A percentile compares a stretch with the other conserved stretches of the same genome.
These are phyloP conservation scores for Litsea cubeba DNA, from an alignment of 164 flowering plant genomes.

Conservation along the genomic window DNA sequence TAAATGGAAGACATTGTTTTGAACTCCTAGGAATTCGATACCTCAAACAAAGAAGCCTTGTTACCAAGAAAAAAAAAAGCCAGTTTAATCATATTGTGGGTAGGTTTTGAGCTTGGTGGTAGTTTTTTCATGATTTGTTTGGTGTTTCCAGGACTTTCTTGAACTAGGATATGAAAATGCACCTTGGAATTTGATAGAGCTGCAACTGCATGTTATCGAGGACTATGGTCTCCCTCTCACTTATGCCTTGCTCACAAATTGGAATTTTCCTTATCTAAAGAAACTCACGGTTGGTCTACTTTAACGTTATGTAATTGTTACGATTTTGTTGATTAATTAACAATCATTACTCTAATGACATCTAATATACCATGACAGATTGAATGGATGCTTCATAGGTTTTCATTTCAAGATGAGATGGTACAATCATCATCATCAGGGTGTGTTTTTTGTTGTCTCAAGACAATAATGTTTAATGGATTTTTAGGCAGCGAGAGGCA, in stretches of 20 bases:
- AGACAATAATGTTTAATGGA: constrained; percentile 7
- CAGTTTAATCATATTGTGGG: not conserved
- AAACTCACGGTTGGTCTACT: not conserved
- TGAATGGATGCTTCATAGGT: not conserved
- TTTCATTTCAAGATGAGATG: not conserved
- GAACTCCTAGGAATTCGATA: not conserved
- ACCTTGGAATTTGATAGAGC: not conserved
- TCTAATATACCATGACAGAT: not conserved
- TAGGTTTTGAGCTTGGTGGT: not conserved
- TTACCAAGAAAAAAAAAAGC: not conserved
- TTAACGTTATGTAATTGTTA: not conserved
- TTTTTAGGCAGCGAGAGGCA: constrained; percentile 2
- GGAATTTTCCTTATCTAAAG: not conserved
- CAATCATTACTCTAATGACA: not conserved
- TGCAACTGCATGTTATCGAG: not conserved
- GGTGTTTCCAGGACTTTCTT: not conserved
- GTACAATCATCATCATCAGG: not conserved
- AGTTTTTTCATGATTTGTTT: not conserved
- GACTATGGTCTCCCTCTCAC: not conserved
- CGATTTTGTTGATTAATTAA: no score
- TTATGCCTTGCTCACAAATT: not conserved
- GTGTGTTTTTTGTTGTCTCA: constrained; percentile 1
- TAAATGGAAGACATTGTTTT: not conserved
- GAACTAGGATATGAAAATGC: not conserved
- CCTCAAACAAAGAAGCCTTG: not conserved